phyloP scores from a whole-genome alignment of 345 rosid genomes.

The Clausena lansium region DNA sequence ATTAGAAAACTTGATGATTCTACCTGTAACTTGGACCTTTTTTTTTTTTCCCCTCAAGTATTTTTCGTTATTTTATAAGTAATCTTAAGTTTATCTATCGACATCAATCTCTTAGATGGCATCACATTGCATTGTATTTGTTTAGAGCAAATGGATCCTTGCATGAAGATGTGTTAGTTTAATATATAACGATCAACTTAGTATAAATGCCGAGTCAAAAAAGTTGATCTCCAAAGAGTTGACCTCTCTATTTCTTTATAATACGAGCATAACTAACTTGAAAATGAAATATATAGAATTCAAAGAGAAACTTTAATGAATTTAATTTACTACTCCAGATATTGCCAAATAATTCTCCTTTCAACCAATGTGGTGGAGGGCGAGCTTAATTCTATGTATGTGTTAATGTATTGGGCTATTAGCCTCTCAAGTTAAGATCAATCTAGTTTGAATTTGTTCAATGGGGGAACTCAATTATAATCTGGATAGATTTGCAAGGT shows the following conservation, averaged over 20 bases:
- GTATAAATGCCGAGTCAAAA: constrained; percentile 1
- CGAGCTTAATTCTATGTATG: too few relatives aligned
- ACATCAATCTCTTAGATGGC: constrained; percentile 12
- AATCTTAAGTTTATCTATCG: constrained; percentile 12
- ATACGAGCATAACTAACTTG: constrained; percentile 23
- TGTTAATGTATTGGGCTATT: too few relatives aligned
- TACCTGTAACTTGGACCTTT: constrained; percentile 15
- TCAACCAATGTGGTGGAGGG: too few relatives aligned
- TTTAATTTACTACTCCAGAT: too few relatives aligned
- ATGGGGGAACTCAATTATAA: neutral
- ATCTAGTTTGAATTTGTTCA: neutral
- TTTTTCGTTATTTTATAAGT: neutral
- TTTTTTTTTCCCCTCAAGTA: neutral
- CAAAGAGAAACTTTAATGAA: neutral
- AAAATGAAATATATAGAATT: neutral
- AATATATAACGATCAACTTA: too few relatives aligned
- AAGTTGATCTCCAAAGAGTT: constrained; percentile 18
- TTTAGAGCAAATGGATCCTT: constrained; percentile 8
- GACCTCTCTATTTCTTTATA: constrained; percentile 22
- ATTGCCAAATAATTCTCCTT: too few relatives aligned
- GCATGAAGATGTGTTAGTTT: neutral
- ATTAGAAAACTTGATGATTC: constrained; percentile 9
- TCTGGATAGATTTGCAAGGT: neutral
- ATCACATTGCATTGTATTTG: neutral
- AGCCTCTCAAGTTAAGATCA: neutral